A percentile compares a stretch with the other conserved stretches of the same genome.
Conservation (phyloP, 768 basidiomycete species). For the Boletus subcaerulescens region DNA sequence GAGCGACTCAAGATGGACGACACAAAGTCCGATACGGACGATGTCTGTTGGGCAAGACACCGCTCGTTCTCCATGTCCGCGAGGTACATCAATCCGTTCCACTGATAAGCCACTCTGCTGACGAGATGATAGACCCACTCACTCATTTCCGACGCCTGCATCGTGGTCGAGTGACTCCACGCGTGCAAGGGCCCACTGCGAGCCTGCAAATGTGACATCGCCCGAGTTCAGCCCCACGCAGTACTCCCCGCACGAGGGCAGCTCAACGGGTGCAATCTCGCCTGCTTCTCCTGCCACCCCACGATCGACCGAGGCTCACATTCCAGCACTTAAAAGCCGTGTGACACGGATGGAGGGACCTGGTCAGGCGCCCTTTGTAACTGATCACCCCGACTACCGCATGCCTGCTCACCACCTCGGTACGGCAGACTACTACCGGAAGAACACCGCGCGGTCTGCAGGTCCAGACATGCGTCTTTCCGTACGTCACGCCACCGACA, state of each 20-base stretch:
- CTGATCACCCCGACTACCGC: conserved; percentile 17
- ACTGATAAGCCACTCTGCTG: background rate
- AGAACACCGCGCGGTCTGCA: conserved; percentile 15
- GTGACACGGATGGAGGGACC: conserved; percentile 9
- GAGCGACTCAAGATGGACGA: conserved; percentile 61
- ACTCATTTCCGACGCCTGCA: conserved; percentile 17
- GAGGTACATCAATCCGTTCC: conserved; percentile 20
- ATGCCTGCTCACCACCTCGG: conserved; percentile 4
- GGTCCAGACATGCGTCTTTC: conserved; percentile 24
- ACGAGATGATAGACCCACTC: conserved; percentile 13
- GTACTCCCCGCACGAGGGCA: conserved; percentile 41
- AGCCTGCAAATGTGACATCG: conserved; percentile 11
- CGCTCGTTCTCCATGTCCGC: conserved; percentile 44
- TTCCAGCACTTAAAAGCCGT: conserved; percentile 15
- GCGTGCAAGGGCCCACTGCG: conserved; percentile 14
- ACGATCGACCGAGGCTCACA: conserved; percentile 36
- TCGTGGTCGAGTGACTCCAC: conserved; percentile 27
- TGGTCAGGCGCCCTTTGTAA: conserved; percentile 4
- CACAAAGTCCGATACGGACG: conserved; percentile 20
- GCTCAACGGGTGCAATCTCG: conserved; percentile 50
- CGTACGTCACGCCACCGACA: conserved; percentile 25
- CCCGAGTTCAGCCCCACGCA: conserved; percentile 22
- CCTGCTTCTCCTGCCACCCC: conserved; percentile 53
- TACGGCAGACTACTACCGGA: conserved; percentile 14
- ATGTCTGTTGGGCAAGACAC: conserved; percentile 37